These are phyloP conservation scores for Lepidium sativum DNA, from an alignment of 345 rosid species.

Conservation along the genomic window DNA sequence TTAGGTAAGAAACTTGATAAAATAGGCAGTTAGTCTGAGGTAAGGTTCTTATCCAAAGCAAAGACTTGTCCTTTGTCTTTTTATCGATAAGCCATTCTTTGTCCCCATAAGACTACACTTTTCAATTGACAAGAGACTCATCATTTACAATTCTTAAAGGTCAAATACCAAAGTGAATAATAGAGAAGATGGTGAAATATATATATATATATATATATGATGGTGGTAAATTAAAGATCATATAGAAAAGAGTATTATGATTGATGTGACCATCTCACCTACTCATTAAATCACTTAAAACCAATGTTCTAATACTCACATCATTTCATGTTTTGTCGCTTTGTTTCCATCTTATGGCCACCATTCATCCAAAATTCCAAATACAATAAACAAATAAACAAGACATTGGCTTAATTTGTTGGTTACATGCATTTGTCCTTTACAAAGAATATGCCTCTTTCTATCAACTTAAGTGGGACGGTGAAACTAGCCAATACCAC, in stretches of 20 bases:
- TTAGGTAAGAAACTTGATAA: too few species aligned
- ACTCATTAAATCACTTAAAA: conserved; percentile 24
- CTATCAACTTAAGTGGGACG: neutral
- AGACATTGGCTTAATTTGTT: neutral
- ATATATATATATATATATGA: conserved; percentile 12
- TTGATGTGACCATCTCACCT: conserved; percentile 23
- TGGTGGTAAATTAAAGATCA: conserved; percentile 9
- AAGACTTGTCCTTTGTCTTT: conserved; percentile 22
- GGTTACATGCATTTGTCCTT: conserved; percentile 11
- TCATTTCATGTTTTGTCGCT: conserved; percentile 8
- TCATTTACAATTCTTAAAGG: conserved; percentile 10
- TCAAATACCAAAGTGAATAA: conserved; percentile 13
- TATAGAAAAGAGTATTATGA: neutral
- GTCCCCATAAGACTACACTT: conserved; percentile 14
- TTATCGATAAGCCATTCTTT: too few species aligned
- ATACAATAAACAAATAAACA: neutral
- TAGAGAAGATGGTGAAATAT: conserved; percentile 21
- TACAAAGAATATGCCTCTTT: neutral
- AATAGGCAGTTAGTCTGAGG: too few species aligned
- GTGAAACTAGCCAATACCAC: neutral
- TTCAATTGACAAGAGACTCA: conserved; percentile 17
- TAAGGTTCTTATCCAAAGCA: conserved; percentile 16
- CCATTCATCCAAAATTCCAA: neutral
- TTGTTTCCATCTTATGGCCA: conserved; percentile 2
- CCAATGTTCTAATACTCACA: conserved; percentile 3